Evolutionary conservation across 345 rosid species (phyloP).

Genomic region (Hibiscus trionum): DNA sequence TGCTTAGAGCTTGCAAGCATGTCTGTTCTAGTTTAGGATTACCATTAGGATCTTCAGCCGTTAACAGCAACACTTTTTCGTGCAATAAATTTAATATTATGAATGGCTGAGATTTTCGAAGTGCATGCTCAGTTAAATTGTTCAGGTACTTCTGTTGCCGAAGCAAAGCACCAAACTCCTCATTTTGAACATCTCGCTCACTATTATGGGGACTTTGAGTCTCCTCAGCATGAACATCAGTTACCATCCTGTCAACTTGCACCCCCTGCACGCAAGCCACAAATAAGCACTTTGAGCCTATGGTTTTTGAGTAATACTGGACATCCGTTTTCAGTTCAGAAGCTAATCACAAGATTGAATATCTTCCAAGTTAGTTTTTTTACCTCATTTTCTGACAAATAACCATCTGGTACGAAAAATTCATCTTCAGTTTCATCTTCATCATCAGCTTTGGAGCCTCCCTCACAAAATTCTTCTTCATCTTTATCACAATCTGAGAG

Average conservation of each 20-base stretch:
- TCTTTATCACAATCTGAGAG: slow-evolving; percentile 92
- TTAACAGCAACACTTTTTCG: slow-evolving; percentile 40
- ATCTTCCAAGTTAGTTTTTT: not conserved
- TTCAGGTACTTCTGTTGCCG: slow-evolving; percentile 57
- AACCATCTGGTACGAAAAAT: slow-evolving; percentile 95
- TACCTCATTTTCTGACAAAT: slow-evolving; percentile 94
- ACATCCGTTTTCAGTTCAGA: not conserved
- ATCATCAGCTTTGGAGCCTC: slow-evolving; percentile 56
- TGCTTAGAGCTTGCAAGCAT: slow-evolving; percentile 66
- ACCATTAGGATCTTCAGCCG: slow-evolving; percentile 45
- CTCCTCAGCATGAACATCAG: slow-evolving; percentile 39
- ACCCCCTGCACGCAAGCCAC: slow-evolving; percentile 50
- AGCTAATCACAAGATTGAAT: not conserved
- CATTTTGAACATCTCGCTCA: slow-evolving; percentile 40
- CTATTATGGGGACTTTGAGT: slow-evolving; percentile 26
- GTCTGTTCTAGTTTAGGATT: slow-evolving; percentile 51
- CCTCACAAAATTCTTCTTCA: slow-evolving; percentile 56
- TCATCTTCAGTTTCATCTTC: slow-evolving; percentile 86
- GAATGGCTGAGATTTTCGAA: slow-evolving; percentile 63
- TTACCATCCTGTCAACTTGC: slow-evolving; percentile 62
- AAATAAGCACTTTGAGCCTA: slow-evolving; percentile 1
- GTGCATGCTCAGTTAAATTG: slow-evolving; percentile 63
- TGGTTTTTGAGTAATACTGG: not conserved
- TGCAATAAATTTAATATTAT: slow-evolving; percentile 60
- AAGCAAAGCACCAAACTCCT: slow-evolving; percentile 42